A percentile compares a stretch with the other conserved stretches of the same genome.
phyloP scores from a whole-genome alignment of 805 yeast genomes.

The Martiniozyma abietophila region DNA sequence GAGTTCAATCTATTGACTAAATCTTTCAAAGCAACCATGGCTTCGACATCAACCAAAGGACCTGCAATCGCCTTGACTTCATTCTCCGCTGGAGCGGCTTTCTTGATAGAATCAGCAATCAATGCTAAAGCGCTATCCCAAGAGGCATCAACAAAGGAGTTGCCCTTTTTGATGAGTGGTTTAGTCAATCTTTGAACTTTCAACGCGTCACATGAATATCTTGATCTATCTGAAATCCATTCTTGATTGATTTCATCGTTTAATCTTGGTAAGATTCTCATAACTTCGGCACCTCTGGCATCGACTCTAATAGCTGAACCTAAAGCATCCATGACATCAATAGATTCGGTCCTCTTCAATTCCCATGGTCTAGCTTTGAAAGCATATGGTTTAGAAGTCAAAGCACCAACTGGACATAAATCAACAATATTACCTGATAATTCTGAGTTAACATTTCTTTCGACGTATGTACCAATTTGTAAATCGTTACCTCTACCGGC shows the following conservation, averaged over 20 bases:
- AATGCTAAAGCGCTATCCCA: constrained; percentile 81
- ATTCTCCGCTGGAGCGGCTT: constrained; percentile 49
- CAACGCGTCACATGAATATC: constrained; percentile 80
- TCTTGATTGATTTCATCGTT: constrained; percentile 85
- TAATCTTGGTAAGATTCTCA: constrained; percentile 78
- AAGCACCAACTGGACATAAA: constrained; percentile 87
- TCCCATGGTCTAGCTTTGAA: constrained; percentile 93
- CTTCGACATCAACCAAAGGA: constrained; percentile 73
- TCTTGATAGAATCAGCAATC: constrained; percentile 51
- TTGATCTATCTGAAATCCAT: constrained; percentile 83
- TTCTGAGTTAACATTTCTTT: constrained; percentile 76
- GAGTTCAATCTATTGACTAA: constrained; percentile 68
- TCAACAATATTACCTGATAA: constrained; percentile 82
- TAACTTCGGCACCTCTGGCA: constrained; percentile 77
- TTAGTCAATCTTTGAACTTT: constrained; percentile 78
- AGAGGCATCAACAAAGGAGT: constrained; percentile 60
- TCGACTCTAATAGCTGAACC: constrained; percentile 82
- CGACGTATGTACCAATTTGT: constrained; percentile 86
- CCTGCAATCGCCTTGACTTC: constrained; percentile 80
- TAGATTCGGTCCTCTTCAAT: constrained; percentile 76
- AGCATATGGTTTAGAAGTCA: constrained; percentile 86
- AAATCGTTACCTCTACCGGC: constrained; percentile 87
- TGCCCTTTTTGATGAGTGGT: constrained; percentile 66
- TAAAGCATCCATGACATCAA: constrained; percentile 75
- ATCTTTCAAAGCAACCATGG: constrained; percentile 75